Evolutionary conservation across 306 rosid genomes (phyloP).

Genomic region (Alnus glutinosa): DNA sequence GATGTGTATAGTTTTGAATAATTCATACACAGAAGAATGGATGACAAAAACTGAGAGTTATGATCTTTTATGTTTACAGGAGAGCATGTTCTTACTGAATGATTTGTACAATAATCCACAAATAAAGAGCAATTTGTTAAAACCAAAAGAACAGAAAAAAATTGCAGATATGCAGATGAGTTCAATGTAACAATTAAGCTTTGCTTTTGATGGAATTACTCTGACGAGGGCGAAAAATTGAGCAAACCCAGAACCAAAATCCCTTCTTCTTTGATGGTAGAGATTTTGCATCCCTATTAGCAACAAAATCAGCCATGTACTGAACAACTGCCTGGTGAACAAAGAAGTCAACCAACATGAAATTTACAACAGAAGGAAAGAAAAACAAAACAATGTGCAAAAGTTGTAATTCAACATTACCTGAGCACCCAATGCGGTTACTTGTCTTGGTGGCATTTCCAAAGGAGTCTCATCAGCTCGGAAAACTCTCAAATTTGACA

Average conservation of each 20-base stretch:
- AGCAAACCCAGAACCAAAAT: slow-evolving; percentile 62
- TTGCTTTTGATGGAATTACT: slow-evolving; percentile 29
- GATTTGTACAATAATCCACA: slow-evolving; percentile 10
- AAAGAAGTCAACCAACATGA: slow-evolving; percentile 13
- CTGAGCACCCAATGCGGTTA: slow-evolving; percentile 78
- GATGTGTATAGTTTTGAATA: background rate
- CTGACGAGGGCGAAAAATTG: slow-evolving; percentile 32
- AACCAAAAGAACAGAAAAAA: slow-evolving; percentile 5
- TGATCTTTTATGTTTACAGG: too few species aligned
- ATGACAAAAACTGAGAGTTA: background rate
- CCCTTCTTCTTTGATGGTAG: slow-evolving; percentile 54
- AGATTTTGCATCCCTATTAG: slow-evolving; percentile 40
- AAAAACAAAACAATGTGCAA: slow-evolving; percentile 6
- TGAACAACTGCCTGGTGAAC: slow-evolving; percentile 72
- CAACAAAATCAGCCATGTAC: slow-evolving; percentile 68
- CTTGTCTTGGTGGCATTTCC: slow-evolving; percentile 74
- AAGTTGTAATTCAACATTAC: slow-evolving; percentile 33
- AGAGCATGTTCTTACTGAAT: too few species aligned
- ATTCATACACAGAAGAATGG: background rate
- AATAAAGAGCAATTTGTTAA: slow-evolving; percentile 8
- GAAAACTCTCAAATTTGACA: slow-evolving; percentile 65
- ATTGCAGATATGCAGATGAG: background rate
- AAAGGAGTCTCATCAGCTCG: slow-evolving; percentile 77
- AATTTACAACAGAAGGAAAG: background rate
- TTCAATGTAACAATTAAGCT: slow-evolving; percentile 10